Evolutionary conservation across 2,329 filamentous ascomycete genomes (phyloP).

Genomic region (Calonectria hongkongensis): DNA sequence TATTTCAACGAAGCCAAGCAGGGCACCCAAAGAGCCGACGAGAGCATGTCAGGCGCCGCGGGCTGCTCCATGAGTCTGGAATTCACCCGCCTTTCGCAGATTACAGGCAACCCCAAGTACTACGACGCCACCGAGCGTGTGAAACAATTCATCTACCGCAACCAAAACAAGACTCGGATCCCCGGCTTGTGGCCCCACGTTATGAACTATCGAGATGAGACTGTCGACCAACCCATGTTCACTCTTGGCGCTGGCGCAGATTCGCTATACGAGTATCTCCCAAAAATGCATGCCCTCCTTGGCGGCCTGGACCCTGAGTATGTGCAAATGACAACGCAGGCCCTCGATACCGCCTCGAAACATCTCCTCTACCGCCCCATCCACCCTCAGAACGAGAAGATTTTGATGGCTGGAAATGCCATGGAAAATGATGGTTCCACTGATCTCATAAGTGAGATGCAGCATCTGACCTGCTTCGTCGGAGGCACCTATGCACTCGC

Average conservation of each 20-base stretch:
- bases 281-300: slow-evolving; percentile 77
- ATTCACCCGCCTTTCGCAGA: slow-evolving; percentile 83
- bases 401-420: slow-evolving; percentile 74
- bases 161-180: slow-evolving; percentile 79
- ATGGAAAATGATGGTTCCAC: slow-evolving; percentile 53
- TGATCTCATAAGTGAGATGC: slow-evolving; percentile 60
- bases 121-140: slow-evolving; percentile 86
- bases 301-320: slow-evolving; percentile 80
- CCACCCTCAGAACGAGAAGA: slow-evolving; percentile 74
- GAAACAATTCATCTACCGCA: slow-evolving; percentile 78
- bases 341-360: slow-evolving; percentile 77
- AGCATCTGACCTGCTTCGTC: slow-evolving; percentile 82
- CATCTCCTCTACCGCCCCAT: slow-evolving; percentile 82
- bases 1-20: slow-evolving; percentile 64
- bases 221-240: slow-evolving; percentile 62
- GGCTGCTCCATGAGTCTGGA: slow-evolving; percentile 82
- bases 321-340: slow-evolving; percentile 76
- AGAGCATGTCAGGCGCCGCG: slow-evolving; percentile 65
- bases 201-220: slow-evolving; percentile 76
- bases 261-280: slow-evolving; percentile 76
- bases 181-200: slow-evolving; percentile 84
- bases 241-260: slow-evolving; percentile 68
- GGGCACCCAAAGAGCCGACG: slow-evolving; percentile 61
- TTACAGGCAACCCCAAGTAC: slow-evolving; percentile 83
- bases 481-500: slow-evolving; percentile 83